Percentiles rank a stretch among this genome's conserved stretches.
These are phyloP conservation scores for Seminavis robusta DNA, from an alignment of 108 stramenopile species.

Conservation along the genomic window DNA sequence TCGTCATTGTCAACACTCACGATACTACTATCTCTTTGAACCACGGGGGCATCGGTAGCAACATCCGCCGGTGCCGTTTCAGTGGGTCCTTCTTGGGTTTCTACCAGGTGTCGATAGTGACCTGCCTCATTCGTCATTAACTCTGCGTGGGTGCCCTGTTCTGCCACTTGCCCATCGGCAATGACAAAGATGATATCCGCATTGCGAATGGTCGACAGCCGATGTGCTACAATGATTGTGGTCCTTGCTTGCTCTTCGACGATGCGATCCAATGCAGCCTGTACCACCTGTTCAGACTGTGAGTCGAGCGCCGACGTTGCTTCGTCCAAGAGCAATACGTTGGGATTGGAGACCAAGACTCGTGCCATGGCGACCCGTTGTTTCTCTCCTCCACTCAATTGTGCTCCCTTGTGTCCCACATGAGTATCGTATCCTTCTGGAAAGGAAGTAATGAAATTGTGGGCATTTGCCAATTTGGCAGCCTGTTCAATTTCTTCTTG, in stretches of 20 bases:
- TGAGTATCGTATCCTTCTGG: conserved; percentile 68
- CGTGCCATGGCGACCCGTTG: conserved; percentile 81
- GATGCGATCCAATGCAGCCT: conserved; percentile 71
- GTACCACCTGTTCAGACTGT: conserved; percentile 69
- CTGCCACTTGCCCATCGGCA: conserved; percentile 70
- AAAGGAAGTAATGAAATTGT: conserved; percentile 69
- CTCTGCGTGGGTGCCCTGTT: conserved; percentile 87
- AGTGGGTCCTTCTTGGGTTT: conserved; percentile 24
- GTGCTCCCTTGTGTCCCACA: conserved; percentile 76
- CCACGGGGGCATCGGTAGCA: background rate
- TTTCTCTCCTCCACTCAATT: conserved; percentile 43
- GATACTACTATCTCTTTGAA: background rate
- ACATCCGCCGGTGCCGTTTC: background rate
- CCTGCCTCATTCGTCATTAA: conserved; percentile 42
- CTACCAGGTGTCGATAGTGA: conserved; percentile 32
- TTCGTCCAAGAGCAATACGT: conserved; percentile 73
- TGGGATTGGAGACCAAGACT: conserved; percentile 59
- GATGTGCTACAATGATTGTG: conserved; percentile 87
- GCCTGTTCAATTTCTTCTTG: conserved; percentile 62
- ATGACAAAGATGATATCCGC: conserved; percentile 91
- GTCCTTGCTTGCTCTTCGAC: conserved; percentile 49
- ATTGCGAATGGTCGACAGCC: conserved; percentile 85
- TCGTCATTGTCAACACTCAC: no score
- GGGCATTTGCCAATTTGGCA: conserved; percentile 76
- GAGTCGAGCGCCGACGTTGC: conserved; percentile 78